A percentile compares a stretch with the other conserved stretches of the same genome.
Evolutionary conservation across 2,329 filamentous ascomycete genomes (phyloP).

Genomic region (Aspergillus sp.): DNA sequence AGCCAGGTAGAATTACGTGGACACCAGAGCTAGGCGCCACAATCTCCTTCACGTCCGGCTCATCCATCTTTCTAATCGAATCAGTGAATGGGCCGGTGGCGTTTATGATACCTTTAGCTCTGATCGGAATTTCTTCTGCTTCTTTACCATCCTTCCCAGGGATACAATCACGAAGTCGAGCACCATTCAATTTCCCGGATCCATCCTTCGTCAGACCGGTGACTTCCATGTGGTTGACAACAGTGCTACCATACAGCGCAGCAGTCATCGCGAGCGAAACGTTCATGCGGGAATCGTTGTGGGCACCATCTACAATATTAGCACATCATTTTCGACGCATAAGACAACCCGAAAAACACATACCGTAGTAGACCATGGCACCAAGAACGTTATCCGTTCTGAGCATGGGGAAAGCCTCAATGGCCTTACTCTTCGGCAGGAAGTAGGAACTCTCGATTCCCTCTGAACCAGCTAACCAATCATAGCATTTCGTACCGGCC

Average conservation of each 20-base stretch:
- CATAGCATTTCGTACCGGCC: constrained; percentile 74
- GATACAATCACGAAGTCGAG: constrained; percentile 69
- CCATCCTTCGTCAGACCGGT: constrained; percentile 73
- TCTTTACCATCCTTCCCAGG: constrained; percentile 63
- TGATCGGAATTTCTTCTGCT: constrained; percentile 65
- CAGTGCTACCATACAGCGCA: constrained; percentile 78
- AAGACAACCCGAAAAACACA: constrained; percentile 8
- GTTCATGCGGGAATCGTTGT: constrained; percentile 93
- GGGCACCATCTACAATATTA: constrained; percentile 66
- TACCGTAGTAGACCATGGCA: constrained; percentile 81
- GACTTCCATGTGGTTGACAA: constrained; percentile 82
- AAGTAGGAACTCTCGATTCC: constrained; percentile 90
- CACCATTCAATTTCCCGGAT: constrained; percentile 71
- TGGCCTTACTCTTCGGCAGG: constrained; percentile 77
- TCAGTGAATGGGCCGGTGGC: constrained; percentile 88
- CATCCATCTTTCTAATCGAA: constrained; percentile 81
- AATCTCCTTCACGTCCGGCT: constrained; percentile 69
- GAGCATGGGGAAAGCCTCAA: constrained; percentile 86
- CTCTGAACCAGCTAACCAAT: constrained; percentile 79
- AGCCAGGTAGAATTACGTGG: constrained; percentile 82
- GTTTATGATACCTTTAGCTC: constrained; percentile 80
- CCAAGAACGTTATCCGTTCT: constrained; percentile 76
- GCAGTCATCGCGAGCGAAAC: constrained; percentile 85
- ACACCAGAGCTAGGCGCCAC: constrained; percentile 83
- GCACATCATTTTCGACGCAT: not conserved